Evolutionary conservation across 169 alveolate species (phyloP).

Genomic region (Plasmodium adleri): DNA sequence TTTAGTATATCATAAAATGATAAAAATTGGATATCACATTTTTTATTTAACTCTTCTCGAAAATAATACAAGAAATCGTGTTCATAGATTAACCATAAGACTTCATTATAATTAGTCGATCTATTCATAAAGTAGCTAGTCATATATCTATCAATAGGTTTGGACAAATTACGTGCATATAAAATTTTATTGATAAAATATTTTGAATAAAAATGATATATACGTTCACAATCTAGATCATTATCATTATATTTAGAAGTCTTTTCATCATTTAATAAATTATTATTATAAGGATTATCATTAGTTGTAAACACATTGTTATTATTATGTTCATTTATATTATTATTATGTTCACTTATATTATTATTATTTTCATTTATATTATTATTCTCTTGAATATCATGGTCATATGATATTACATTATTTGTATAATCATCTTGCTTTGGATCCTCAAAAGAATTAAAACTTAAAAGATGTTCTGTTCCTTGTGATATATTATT

Average conservation of each 20-base stretch:
- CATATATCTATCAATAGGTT: conserved; percentile 8
- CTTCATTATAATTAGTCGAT: conserved; percentile 27
- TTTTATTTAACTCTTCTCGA: conserved; percentile 53
- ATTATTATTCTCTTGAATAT: neutral
- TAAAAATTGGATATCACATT: conserved; percentile 44
- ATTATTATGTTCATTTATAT: neutral
- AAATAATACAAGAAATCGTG: conserved; percentile 61
- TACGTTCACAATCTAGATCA: conserved; percentile 22
- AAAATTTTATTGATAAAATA: conserved; percentile 34
- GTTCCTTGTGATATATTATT: no score
- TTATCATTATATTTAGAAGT: conserved; percentile 4
- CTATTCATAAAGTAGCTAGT: conserved; percentile 41
- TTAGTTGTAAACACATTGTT: neutral
- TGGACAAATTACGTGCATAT: conserved; percentile 11
- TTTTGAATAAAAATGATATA: conserved; percentile 50
- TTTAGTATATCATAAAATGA: conserved; percentile 55
- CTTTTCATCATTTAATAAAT: neutral
- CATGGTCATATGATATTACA: neutral
- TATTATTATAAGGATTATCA: neutral
- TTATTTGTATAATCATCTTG: neutral
- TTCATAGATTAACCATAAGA: conserved; percentile 27
- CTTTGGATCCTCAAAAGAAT: no score
- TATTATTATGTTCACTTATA: neutral
- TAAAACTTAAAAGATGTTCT: no score
- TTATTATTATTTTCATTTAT: neutral